Evolutionary conservation across 2,329 filamentous ascomycete genomes (phyloP), one percentile per base, ranked within the genome.

Genomic region (Aspergillus fructus): DNA sequence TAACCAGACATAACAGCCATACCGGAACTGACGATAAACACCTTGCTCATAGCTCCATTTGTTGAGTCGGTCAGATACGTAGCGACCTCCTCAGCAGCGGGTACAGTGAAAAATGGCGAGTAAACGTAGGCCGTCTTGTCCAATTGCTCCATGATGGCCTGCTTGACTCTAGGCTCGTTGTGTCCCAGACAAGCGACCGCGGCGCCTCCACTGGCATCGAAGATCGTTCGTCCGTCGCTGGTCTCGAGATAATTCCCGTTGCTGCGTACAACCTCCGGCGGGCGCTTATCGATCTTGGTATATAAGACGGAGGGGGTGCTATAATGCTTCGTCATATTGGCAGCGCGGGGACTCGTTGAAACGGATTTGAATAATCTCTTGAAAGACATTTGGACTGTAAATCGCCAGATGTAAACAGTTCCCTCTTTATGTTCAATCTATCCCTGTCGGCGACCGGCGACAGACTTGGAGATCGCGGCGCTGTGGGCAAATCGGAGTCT

Each of bases 101-200:
- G 62, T 9, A 70, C 77, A 0, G 76, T 78, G 64, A 77, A 80
- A 58, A 75, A 79, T 5, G 71, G 66, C 4, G 77, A 77, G 42
- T 77, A 70, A 49, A 76, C 77, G 59, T 81, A 82, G 8, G 76
- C 72, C 15, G 77, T 66, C 19, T 72, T 68, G 17, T 71, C 59
- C 33, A 81, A 67, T 64, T 82, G 79, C 11, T 68, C 64, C 9
- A 66, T 58, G 46, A 79, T 74, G 5, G 78, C 79, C 27, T 73
- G 63, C 33, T 73, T 72, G 13, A 81, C 77, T 53, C 74, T 69
- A 19, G 64, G 51, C 52, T 81, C 68, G 6, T 76, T 75, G 63
- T 80, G 79, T 2, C 79, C 79, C 27, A 82, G 65, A 61, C 78
- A 80, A 7, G 77, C 73, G 30, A 81, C 79, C 0, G 79, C 76